Conservation (phyloP, 2,329 filamentous ascomycete species). For the Pseudocercospora eumusae region DNA sequence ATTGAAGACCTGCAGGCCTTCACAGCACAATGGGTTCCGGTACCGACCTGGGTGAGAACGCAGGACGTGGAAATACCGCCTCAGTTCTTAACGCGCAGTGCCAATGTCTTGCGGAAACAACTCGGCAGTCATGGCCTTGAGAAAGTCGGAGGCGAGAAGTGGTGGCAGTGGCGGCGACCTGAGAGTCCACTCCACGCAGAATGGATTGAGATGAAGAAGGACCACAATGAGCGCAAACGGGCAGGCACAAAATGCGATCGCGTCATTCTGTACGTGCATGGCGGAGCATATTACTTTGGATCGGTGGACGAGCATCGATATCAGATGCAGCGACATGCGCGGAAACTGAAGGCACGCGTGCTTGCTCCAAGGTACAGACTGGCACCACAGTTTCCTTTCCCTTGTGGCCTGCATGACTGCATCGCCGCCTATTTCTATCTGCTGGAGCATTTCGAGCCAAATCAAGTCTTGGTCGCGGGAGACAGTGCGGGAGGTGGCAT, state of each 20-base stretch:
- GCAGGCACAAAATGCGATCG: conserved; percentile 62
- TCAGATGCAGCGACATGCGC: conserved; percentile 92
- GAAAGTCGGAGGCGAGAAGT: conserved; percentile 74
- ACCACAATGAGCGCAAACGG: conserved; percentile 69
- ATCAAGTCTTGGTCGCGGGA: conserved; percentile 81
- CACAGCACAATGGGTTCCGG: conserved; percentile 86
- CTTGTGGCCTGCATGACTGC: conserved; percentile 87
- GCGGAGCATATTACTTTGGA: conserved; percentile 93
- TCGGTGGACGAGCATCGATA: conserved; percentile 97
- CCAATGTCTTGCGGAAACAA: conserved; percentile 67
- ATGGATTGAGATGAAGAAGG: conserved; percentile 93
- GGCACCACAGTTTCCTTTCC: conserved; percentile 92
- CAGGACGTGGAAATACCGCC: conserved; percentile 67
- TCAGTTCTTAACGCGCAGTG: conserved; percentile 65
- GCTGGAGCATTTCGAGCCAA: conserved; percentile 72
- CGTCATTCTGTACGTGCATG: conserved; percentile 92
- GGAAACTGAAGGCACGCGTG: conserved; percentile 87
- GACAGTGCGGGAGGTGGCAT: conserved; percentile 94
- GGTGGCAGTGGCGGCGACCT: conserved; percentile 86
- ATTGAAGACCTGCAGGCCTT: conserved; percentile 93
- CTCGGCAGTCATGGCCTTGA: conserved; percentile 75
- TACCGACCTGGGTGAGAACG: conserved; percentile 82
- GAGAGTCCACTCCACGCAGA: conserved; percentile 72
- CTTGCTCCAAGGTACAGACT: conserved; percentile 84
- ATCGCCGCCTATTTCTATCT: conserved; percentile 84